A percentile compares a stretch with the other conserved stretches of the same genome.
These are phyloP conservation scores for Leccinum fallax DNA, from an alignment of 1,284 basidiomycete species.

Conservation along the genomic window DNA sequence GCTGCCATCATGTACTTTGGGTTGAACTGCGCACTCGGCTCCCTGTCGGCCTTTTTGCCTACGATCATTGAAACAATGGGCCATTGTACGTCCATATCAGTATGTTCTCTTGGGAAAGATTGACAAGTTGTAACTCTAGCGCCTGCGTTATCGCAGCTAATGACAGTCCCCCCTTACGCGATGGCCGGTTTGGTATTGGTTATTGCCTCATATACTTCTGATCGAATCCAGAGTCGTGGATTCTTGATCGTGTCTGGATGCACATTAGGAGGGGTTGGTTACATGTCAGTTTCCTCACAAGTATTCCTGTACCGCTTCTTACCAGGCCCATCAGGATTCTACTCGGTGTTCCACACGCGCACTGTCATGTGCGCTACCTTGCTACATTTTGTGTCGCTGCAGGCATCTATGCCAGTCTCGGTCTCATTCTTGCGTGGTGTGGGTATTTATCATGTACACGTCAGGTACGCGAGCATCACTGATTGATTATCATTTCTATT, in stretches of 20 bases:
- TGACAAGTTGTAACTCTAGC: conserved; percentile 34
- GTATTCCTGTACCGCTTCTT: background rate
- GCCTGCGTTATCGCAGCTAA: conserved; percentile 58
- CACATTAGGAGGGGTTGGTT: conserved; percentile 61
- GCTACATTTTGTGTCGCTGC: conserved; percentile 70
- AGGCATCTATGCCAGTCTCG: conserved; percentile 70
- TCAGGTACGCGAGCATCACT: background rate
- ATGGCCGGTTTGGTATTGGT: conserved; percentile 70
- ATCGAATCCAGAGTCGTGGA: conserved; percentile 73
- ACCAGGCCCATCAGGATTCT: conserved; percentile 26
- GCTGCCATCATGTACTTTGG: conserved; percentile 77
- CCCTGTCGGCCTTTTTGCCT: conserved; percentile 82
- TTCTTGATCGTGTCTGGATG: conserved; percentile 53
- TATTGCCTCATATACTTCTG: conserved; percentile 67
- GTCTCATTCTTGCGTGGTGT: conserved; percentile 75
- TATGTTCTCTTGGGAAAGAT: background rate
- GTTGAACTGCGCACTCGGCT: conserved; percentile 77
- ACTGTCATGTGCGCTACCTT: conserved; percentile 59
- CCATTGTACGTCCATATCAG: conserved; percentile 43
- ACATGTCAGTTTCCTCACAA: conserved; percentile 35
- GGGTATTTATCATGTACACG: conserved; percentile 30
- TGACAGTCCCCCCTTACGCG: conserved; percentile 84
- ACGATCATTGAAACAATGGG: conserved; percentile 80
- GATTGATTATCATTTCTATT: background rate
- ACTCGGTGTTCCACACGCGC: conserved; percentile 34